phyloP scores from a whole-genome alignment of 2,329 filamentous ascomycete species.

The Fusarium tanahbumbuense region DNA sequence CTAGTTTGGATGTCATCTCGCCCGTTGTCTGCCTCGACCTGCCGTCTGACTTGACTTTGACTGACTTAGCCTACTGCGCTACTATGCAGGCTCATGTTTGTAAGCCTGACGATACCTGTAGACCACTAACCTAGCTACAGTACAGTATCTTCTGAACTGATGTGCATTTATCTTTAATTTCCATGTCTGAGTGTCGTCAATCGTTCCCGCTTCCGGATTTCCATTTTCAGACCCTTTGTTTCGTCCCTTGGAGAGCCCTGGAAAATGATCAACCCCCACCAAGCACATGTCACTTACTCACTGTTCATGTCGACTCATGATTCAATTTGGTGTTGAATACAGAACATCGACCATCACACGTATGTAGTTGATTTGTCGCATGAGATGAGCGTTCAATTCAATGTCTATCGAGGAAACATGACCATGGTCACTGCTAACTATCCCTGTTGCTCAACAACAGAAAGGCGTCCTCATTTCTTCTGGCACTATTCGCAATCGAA shows the following conservation, averaged over 20 bases:
- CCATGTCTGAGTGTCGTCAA: constrained; percentile 44
- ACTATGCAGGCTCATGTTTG: constrained; percentile 2
- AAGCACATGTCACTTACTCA: constrained; percentile 9
- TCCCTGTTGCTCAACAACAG: too few species aligned
- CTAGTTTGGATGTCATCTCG: constrained; percentile 19
- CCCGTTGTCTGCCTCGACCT: constrained; percentile 14
- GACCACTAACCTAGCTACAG: not conserved
- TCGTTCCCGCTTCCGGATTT: constrained; percentile 44
- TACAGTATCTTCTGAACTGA: constrained; percentile 6
- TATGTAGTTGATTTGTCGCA: not conserved
- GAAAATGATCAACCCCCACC: constrained; percentile 23
- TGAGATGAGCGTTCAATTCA: not conserved
- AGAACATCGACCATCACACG: not conserved
- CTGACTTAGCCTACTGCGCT: constrained; percentile 12
- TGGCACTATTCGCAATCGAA: not conserved
- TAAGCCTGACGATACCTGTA: not conserved
- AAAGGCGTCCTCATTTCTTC: too few species aligned
- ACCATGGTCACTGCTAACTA: too few species aligned
- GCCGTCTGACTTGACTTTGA: constrained; percentile 9
- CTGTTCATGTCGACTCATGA: not conserved
- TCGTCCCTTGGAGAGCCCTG: constrained; percentile 28
- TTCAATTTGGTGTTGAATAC: not conserved
- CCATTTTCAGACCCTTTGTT: constrained; percentile 42
- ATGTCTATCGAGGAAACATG: too few species aligned
- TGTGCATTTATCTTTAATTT: constrained; percentile 15